Evolutionary conservation across 345 rosid species (phyloP).

Genomic region (Turritis glabra): DNA sequence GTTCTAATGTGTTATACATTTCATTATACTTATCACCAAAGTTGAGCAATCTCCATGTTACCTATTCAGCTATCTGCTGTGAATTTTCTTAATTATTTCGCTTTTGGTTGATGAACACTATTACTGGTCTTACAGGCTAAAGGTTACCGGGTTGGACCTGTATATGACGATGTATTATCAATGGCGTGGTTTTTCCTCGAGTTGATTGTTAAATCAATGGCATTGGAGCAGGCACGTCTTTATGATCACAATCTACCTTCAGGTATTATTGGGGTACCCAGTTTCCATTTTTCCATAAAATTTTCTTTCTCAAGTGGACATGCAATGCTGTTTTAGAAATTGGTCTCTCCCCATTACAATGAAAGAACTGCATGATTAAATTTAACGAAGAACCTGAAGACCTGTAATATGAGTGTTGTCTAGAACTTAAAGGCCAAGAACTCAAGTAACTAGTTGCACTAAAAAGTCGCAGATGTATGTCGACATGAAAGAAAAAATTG

Average conservation of each 20-base stretch:
- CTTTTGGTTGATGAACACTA: constrained; percentile 20
- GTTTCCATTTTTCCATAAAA: not conserved
- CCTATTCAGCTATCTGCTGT: constrained; percentile 23
- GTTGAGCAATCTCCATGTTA: constrained; percentile 13
- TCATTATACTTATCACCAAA: constrained; percentile 1
- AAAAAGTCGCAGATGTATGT: not conserved
- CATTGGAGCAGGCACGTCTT: constrained; percentile 90
- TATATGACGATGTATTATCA: constrained; percentile 95
- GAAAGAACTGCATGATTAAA: constrained; percentile 14
- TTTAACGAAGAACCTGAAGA: constrained; percentile 5
- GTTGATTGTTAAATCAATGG: constrained; percentile 97
- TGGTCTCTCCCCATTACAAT: constrained; percentile 7
- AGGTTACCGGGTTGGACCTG: constrained; percentile 99
- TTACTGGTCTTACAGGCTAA: constrained; percentile 69
- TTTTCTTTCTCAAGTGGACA: not conserved
- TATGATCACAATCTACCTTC: constrained; percentile 86
- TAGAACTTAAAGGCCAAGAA: constrained; percentile 9
- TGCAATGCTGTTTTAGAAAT: constrained; percentile 1
- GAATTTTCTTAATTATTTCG: constrained; percentile 5
- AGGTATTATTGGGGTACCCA: constrained; percentile 50
- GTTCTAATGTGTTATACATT: constrained; percentile 13
- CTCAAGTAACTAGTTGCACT: constrained; percentile 4
- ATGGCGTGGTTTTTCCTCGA: constrained; percentile 99
- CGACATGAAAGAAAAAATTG: not conserved
- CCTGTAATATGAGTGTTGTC: constrained; percentile 4